Conservation (phyloP, 2,329 filamentous ascomycete genomes). For the Fusarium musae region DNA sequence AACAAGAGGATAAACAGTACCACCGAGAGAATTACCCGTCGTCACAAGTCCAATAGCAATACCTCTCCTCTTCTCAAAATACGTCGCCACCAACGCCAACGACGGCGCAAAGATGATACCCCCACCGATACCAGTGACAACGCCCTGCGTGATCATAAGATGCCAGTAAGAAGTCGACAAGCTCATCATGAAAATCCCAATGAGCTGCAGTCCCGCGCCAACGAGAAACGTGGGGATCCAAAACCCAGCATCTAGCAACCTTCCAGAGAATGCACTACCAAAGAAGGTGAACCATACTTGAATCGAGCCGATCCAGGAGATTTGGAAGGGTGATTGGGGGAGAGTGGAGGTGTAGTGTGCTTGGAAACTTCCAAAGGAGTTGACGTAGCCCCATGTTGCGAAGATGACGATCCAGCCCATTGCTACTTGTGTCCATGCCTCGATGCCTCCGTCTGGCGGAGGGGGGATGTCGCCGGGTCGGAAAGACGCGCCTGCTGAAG, state of each 20-base stretch:
- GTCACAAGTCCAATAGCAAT: slow-evolving; percentile 69
- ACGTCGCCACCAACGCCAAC: slow-evolving; percentile 68
- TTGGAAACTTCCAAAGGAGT: slow-evolving; percentile 59
- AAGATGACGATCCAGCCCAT: slow-evolving; percentile 56
- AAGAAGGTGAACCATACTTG: slow-evolving; percentile 58
- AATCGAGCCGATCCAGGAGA: slow-evolving; percentile 60
- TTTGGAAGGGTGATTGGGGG: slow-evolving; percentile 50
- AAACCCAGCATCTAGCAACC: slow-evolving; percentile 57
- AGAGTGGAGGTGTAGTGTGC: slow-evolving; percentile 52
- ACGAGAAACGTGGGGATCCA: slow-evolving; percentile 53
- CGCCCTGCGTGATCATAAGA: slow-evolving; percentile 60
- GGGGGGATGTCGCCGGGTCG: slow-evolving; percentile 8
- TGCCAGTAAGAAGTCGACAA: slow-evolving; percentile 59
- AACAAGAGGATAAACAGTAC: slow-evolving; percentile 63
- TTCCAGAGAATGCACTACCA: slow-evolving; percentile 56
- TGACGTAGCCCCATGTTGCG: slow-evolving; percentile 58
- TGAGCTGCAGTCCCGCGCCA: slow-evolving; percentile 52
- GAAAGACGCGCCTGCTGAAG: slow-evolving; percentile 14
- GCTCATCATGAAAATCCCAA: slow-evolving; percentile 59
- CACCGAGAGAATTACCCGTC: slow-evolving; percentile 65
- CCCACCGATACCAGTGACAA: slow-evolving; percentile 63
- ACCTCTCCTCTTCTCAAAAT: slow-evolving; percentile 64
- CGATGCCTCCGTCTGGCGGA: slow-evolving; percentile 44
- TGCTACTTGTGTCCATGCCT: slow-evolving; percentile 52
- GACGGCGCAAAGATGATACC: slow-evolving; percentile 67